Conservation (phyloP, 23 red algal genomes). For the Agarophyton chilense region DNA sequence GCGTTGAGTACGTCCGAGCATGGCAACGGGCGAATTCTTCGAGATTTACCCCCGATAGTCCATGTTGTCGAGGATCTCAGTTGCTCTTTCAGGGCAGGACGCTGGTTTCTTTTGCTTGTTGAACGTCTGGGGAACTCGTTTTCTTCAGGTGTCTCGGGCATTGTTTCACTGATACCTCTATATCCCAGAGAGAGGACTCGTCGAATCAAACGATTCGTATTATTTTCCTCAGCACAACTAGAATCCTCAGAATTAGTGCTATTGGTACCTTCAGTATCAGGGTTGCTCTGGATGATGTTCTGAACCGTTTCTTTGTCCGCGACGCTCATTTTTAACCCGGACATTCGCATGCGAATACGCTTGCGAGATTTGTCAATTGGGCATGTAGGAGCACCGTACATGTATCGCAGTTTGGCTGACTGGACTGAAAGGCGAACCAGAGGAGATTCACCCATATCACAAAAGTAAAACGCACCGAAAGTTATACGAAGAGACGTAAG, state of each 20-base stretch:
- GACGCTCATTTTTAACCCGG: slow-evolving; percentile 31
- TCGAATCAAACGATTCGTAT: slow-evolving; percentile 58
- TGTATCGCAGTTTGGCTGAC: slow-evolving; percentile 52
- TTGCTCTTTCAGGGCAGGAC: background rate
- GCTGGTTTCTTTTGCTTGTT: background rate
- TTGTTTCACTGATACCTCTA: slow-evolving; percentile 18
- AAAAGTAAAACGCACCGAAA: slow-evolving; percentile 61
- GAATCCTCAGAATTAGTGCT: background rate
- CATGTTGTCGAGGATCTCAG: background rate
- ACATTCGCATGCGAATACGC: slow-evolving; percentile 38
- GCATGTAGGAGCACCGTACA: slow-evolving; percentile 58
- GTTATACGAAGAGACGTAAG: slow-evolving; percentile 50
- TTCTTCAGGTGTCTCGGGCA: background rate
- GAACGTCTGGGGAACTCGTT: background rate
- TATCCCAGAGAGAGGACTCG: slow-evolving; percentile 34
- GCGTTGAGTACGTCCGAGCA: slow-evolving; percentile 42
- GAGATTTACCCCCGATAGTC: background rate
- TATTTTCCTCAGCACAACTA: background rate
- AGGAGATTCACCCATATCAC: slow-evolving; percentile 66
- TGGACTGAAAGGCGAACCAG: slow-evolving; percentile 49
- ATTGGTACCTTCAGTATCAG: background rate
- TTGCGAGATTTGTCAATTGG: slow-evolving; percentile 48
- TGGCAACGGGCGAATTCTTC: slow-evolving; percentile 8
- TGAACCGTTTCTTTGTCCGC: slow-evolving; percentile 15
- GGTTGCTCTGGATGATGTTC: background rate